A percentile compares a stretch with the other conserved stretches of the same genome.
Conservation (phyloP, 371 early-diverging fungal species). For the Caulochytrium protostelioides region DNA sequence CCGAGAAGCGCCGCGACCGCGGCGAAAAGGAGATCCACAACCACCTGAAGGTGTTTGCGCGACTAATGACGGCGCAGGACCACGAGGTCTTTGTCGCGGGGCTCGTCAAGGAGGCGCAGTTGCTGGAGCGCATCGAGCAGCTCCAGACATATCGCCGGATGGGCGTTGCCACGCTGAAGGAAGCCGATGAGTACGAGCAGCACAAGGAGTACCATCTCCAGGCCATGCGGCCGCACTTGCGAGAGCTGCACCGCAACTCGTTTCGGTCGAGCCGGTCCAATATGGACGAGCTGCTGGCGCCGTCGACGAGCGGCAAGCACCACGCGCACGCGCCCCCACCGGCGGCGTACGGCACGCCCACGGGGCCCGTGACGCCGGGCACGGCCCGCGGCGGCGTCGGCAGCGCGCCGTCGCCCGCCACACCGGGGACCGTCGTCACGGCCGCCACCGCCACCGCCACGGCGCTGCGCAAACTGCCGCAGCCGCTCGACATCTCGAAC, state of each 20-base stretch:
- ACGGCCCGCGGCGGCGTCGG: too few species aligned
- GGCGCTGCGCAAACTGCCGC: slow-evolving; percentile 29
- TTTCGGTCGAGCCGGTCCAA: too few species aligned
- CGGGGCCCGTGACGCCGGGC: too few species aligned
- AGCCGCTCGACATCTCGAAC: slow-evolving; percentile 50
- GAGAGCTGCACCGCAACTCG: too few species aligned
- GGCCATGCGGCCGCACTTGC: too few species aligned
- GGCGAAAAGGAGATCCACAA: slow-evolving; percentile 64
- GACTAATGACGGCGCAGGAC: slow-evolving; percentile 59
- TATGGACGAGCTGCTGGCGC: too few species aligned
- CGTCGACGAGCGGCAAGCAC: too few species aligned
- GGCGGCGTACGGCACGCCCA: too few species aligned
- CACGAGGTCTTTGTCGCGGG: slow-evolving; percentile 63
- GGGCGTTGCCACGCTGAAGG: slow-evolving; percentile 54
- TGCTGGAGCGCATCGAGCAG: slow-evolving; percentile 55
- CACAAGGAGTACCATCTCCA: too few species aligned
- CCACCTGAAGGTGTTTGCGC: slow-evolving; percentile 69
- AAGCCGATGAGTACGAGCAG: slow-evolving; percentile 44
- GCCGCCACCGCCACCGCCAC: slow-evolving; percentile 4
- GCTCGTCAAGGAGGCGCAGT: slow-evolving; percentile 42
- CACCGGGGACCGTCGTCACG: too few species aligned
- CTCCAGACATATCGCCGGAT: slow-evolving; percentile 76
- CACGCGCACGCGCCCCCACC: too few species aligned
- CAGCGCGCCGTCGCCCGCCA: too few species aligned
- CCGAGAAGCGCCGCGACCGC: slow-evolving; percentile 55